These are phyloP conservation scores for Jasminum sambac DNA, from an alignment of 257 asterid species.

Conservation along the genomic window DNA sequence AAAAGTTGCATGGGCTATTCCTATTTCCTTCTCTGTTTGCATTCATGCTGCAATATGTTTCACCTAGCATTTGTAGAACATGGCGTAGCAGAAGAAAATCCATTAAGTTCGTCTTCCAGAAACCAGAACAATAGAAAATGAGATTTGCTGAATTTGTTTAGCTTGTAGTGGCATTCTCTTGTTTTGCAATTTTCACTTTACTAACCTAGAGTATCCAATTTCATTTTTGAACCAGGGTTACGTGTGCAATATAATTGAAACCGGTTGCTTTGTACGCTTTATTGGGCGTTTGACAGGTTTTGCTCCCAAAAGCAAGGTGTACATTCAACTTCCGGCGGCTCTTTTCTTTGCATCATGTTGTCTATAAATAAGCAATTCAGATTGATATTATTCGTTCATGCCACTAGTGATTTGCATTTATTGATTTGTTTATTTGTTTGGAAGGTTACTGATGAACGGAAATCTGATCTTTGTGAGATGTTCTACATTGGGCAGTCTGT, in stretches of 20 bases:
- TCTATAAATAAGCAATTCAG: background rate
- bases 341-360: slow-evolving; percentile 3
- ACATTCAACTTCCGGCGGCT: background rate
- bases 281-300: slow-evolving; percentile 94
- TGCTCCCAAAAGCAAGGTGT: slow-evolving; percentile 93
- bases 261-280: slow-evolving; percentile 94
- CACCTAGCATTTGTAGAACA: slow-evolving; percentile 3
- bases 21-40: background rate
- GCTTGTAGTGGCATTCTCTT: slow-evolving; percentile 15
- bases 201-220: slow-evolving; percentile 10
- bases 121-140: background rate
- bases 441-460: slow-evolving; percentile 84
- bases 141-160: background rate
- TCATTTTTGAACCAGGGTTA: slow-evolving; percentile 72
- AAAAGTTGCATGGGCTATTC: background rate
- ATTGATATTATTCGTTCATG: background rate
- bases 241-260: slow-evolving; percentile 82
- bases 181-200: background rate
- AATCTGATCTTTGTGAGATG: slow-evolving; percentile 63
- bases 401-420: background rate
- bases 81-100: slow-evolving; percentile 9
- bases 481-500: slow-evolving; percentile 89
- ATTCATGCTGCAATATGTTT: background rate
- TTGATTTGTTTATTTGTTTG: slow-evolving; percentile 26
- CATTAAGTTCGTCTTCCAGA: slow-evolving; percentile 7